These are phyloP conservation scores for Cydonia oblonga DNA, from an alignment of 331 rosid genomes.

Conservation along the genomic window DNA sequence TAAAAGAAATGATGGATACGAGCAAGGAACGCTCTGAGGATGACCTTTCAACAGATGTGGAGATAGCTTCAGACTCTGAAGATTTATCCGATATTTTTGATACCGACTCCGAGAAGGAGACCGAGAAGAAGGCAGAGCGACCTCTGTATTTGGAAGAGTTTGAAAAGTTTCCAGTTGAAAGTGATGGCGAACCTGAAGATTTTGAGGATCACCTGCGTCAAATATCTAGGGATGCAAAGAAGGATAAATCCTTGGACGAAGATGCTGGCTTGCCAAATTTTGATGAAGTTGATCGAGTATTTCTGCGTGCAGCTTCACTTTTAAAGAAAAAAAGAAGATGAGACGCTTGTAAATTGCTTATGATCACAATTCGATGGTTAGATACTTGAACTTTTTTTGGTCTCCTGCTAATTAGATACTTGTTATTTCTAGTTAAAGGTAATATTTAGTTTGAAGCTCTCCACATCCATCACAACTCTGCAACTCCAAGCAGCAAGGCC, in stretches of 20 bases:
- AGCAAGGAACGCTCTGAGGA: conserved; percentile 26
- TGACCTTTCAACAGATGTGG: conserved; percentile 33
- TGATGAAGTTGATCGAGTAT: conserved; percentile 76
- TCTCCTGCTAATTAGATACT: too few species aligned
- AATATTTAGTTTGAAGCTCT: conserved; percentile 5
- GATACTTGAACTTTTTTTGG: neutral
- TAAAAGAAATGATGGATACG: conserved; percentile 19
- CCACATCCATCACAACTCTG: conserved; percentile 1
- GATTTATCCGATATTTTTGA: conserved; percentile 66
- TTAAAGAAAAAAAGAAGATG: conserved; percentile 50
- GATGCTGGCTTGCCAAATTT: conserved; percentile 33
- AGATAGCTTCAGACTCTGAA: conserved; percentile 46
- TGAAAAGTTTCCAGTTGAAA: conserved; percentile 45
- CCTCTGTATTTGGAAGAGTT: conserved; percentile 76
- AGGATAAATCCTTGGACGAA: conserved; percentile 15
- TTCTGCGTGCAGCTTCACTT: conserved; percentile 65
- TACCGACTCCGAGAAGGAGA: conserved; percentile 54
- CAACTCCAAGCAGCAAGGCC: conserved; percentile 3
- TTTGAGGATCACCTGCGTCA: conserved; percentile 65
- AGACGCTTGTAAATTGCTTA: conserved; percentile 1
- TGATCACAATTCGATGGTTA: neutral
- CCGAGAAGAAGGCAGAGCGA: conserved; percentile 27
- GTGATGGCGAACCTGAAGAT: conserved; percentile 37
- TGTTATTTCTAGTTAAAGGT: neutral
- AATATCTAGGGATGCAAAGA: conserved; percentile 45